phyloP scores from a whole-genome alignment of 805 yeast species.

The Soucietia sequanensis region DNA sequence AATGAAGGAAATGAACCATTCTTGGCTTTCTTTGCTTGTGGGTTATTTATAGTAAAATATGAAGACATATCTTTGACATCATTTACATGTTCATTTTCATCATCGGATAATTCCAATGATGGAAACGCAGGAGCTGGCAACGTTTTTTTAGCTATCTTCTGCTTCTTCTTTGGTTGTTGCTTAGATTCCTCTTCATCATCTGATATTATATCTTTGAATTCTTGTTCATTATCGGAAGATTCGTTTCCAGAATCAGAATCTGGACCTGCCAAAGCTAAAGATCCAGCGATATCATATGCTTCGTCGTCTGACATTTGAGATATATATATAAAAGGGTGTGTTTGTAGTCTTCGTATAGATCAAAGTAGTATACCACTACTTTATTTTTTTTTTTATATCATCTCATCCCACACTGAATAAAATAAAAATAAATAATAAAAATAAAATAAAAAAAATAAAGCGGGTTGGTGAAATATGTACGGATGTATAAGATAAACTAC shows the following conservation, averaged over 20 bases:
- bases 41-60: constrained; percentile 41
- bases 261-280: constrained; percentile 49
- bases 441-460: too few species aligned
- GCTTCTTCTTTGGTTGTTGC: constrained; percentile 25
- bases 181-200: constrained; percentile 46
- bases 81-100: constrained; percentile 41
- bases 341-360: too few species aligned
- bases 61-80: constrained; percentile 25
- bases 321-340: too few species aligned
- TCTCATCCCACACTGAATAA: too few species aligned
- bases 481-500: too few species aligned
- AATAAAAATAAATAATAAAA: too few species aligned
- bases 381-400: too few species aligned
- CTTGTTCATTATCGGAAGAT: constrained; percentile 22
- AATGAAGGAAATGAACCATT: constrained; percentile 86
- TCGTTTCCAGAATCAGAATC: constrained; percentile 26
- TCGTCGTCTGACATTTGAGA: constrained; percentile 45
- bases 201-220: constrained; percentile 54
- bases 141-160: constrained; percentile 22
- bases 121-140: constrained; percentile 39
- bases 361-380: too few species aligned
- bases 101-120: constrained; percentile 52
- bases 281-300: constrained; percentile 61
- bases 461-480: too few species aligned
- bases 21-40: constrained; percentile 57